Evolutionary conservation across 2,329 filamentous ascomycete species (phyloP).

Genomic region (Scorias spongiosa): DNA sequence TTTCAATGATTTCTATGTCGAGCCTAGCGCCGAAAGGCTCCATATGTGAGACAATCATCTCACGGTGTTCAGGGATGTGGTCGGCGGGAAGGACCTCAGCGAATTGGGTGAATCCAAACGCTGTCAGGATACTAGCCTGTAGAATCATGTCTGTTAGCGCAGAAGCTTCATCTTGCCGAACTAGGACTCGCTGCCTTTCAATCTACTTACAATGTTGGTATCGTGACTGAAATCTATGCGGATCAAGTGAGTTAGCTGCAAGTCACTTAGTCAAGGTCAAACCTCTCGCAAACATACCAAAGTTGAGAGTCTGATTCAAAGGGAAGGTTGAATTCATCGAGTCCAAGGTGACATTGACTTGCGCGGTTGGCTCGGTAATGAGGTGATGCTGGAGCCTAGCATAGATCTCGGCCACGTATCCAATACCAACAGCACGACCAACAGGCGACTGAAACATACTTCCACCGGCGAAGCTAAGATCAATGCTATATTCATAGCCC

Average conservation of each 20-base stretch:
- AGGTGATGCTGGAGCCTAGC: constrained; percentile 51
- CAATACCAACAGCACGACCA: constrained; percentile 56
- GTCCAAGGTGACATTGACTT: constrained; percentile 53
- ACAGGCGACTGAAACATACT: constrained; percentile 49
- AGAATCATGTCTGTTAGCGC: constrained; percentile 18
- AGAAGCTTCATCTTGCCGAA: not conserved
- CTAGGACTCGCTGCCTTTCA: not conserved
- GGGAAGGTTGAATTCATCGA: constrained; percentile 55
- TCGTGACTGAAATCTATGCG: constrained; percentile 56
- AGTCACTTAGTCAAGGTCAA: too few species aligned
- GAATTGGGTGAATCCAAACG: constrained; percentile 60
- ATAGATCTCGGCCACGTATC: constrained; percentile 57
- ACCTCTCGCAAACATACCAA: constrained; percentile 18
- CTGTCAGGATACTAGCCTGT: constrained; percentile 44
- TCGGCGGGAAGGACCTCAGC: constrained; percentile 41
- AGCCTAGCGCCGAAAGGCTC: constrained; percentile 58
- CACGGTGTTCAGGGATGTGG: constrained; percentile 38
- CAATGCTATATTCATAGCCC: constrained; percentile 55
- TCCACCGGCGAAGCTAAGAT: constrained; percentile 46
- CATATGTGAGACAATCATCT: constrained; percentile 51
- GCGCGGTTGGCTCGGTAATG: constrained; percentile 26
- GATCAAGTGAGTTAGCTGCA: too few species aligned
- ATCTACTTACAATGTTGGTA: constrained; percentile 26
- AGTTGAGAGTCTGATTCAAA: constrained; percentile 55
- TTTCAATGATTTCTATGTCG: constrained; percentile 58